Evolutionary conservation across 1,284 basidiomycete species (phyloP), one percentile per base, ranked within the genome.

Genomic region (Cystobasidium slooffiae): DNA sequence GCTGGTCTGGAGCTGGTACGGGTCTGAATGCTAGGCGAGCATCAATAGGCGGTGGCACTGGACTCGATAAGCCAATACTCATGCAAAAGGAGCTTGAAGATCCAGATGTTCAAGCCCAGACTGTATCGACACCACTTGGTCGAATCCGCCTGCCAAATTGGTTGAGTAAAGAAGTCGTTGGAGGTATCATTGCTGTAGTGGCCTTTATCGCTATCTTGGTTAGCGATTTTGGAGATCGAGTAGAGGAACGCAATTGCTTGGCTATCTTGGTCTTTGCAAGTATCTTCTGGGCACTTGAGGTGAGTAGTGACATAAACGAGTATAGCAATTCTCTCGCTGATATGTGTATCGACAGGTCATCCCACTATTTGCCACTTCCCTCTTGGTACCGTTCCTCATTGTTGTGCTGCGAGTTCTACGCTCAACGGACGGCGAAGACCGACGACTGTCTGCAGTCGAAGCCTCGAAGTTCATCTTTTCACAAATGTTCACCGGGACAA

Each of bases 261-360:
- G 94, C 94, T 0, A 87, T 99, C 77, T 84, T 99, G 67, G 85
- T 91, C 1, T 93, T 98, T 79, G 94, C 93, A 78, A 97, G 95
- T 8, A 87, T 98, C 52, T 84, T 98, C 65, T 99, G 96, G 97
- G 95, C 95, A 10, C 92, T 94, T 9, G 96, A 99, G 88, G 92
- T 91, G 77, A 75, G 86, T 82, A 51, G 16, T 31, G 5, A 31
- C 31, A 31, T 5, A 31, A 31, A 31, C 31, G 31, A 31, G 31
- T 31, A 31, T 31, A 31, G 31, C n/a, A 16, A n/a, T 10, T 43
- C 44, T 49, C 46, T 31, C 31, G 31, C 31, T 31, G 31, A 31
- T 5, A 31, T 1, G 31, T 5, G 31, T 5, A 31, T 6, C 14
- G 10, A 1, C 79, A 93, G 91, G 94, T 94, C 22, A 94, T 99